These are phyloP conservation scores for Chrysochromulina parva DNA, from an alignment of 78 protist species.

Conservation along the genomic window DNA sequence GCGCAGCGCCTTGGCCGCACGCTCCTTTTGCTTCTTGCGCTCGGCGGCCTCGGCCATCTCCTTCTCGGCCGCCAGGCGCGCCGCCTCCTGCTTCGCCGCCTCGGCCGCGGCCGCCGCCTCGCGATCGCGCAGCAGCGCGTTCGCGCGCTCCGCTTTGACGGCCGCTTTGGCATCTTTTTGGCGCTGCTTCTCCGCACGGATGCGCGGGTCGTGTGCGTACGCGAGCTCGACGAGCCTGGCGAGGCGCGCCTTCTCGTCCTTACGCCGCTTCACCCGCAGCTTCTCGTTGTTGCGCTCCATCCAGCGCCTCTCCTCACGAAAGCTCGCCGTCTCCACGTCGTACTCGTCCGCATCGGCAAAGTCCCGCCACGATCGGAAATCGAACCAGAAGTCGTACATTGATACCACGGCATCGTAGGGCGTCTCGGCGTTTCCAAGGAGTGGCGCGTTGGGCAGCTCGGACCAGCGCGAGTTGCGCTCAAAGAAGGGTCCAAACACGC, in stretches of 20 bases:
- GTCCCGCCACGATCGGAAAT: constrained; percentile 29
- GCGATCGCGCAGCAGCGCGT: too few species aligned
- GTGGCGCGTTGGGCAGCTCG: not conserved
- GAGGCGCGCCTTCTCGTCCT: not conserved
- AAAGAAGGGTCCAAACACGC: not conserved
- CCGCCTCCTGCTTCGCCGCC: not conserved
- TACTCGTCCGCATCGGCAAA: not conserved
- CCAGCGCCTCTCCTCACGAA: constrained; percentile 27
- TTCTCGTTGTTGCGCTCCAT: constrained; percentile 30
- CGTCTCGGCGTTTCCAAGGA: not conserved
- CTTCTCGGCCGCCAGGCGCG: not conserved
- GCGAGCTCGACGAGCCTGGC: not conserved
- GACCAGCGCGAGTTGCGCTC: constrained; percentile 26
- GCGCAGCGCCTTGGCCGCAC: not conserved
- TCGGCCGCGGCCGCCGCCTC: too few species aligned
- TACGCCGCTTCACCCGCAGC: not conserved
- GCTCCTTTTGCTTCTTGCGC: not conserved
- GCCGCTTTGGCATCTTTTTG: not conserved
- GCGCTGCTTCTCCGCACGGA: not conserved
- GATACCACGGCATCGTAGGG: not conserved
- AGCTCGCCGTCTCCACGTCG: too few species aligned
- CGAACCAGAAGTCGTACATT: constrained; percentile 20
- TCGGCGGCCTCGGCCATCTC: not conserved
- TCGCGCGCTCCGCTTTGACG: not conserved
- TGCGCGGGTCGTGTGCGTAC: not conserved